These are phyloP conservation scores for Drechslerella dactyloides DNA, from an alignment of 2,329 filamentous ascomycete species.

Conservation along the genomic window DNA sequence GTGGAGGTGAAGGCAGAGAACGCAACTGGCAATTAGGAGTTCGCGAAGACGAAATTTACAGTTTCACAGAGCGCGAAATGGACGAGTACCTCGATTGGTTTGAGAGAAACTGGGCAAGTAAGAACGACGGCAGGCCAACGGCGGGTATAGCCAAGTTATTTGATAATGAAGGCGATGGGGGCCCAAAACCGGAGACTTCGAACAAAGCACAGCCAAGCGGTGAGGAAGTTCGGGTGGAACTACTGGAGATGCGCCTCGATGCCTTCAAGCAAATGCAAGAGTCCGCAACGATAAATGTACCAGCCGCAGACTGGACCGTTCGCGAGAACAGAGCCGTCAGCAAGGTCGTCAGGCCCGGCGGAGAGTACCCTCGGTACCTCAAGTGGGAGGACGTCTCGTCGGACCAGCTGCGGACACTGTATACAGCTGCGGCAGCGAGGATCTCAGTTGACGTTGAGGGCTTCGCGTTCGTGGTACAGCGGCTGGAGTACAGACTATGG, in stretches of 20 bases:
- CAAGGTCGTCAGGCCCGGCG: conserved; percentile 26
- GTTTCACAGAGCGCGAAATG: conserved; percentile 68
- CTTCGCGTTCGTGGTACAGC: conserved; percentile 38
- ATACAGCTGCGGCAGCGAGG: conserved; percentile 25
- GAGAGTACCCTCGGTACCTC: conserved; percentile 30
- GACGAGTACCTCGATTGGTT: conserved; percentile 84
- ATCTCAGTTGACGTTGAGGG: conserved; percentile 18
- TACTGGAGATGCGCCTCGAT: conserved; percentile 14
- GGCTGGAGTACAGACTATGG: conserved; percentile 32
- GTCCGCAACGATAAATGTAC: conserved; percentile 3
- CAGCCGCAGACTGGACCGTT: neutral
- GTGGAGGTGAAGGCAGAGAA: conserved; percentile 43
- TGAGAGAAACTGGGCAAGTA: conserved; percentile 68
- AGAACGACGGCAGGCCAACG: conserved; percentile 57
- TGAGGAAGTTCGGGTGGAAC: neutral
- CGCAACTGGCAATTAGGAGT: conserved; percentile 63
- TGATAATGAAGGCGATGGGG: conserved; percentile 43
- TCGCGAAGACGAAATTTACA: conserved; percentile 68
- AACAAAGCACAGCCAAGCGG: conserved; percentile 5
- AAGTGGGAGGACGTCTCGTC: conserved; percentile 34
- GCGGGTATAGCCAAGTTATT: conserved; percentile 50
- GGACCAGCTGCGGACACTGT: conserved; percentile 20
- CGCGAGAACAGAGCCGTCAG: neutral
- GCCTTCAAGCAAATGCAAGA: conserved; percentile 24
- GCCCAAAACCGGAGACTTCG: conserved; percentile 55